Percentiles rank a stretch among this genome's conserved stretches.
These are phyloP conservation scores for Porcisia deanei DNA, from an alignment of 208 protist species.

Conservation along the genomic window DNA sequence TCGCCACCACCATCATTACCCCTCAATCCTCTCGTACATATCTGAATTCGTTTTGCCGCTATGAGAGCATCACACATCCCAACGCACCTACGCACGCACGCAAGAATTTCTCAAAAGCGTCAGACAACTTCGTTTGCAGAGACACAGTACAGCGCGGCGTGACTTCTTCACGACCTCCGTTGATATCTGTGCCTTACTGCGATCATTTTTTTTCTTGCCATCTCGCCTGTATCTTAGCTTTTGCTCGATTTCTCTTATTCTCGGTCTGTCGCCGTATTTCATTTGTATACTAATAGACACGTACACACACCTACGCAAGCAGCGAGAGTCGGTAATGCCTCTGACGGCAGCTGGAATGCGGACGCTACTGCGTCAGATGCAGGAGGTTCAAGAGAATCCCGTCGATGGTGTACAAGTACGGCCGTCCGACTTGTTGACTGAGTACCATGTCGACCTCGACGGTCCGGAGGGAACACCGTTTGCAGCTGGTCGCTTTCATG, in stretches of 20 bases:
- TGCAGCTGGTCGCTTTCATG: constrained; percentile 92
- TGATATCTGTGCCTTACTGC: not conserved
- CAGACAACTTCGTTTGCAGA: not conserved
- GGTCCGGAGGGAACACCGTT: constrained; percentile 97
- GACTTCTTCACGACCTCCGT: not conserved
- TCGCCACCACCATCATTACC: no score
- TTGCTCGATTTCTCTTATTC: not conserved
- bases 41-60: no score
- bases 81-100: not conserved
- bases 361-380: constrained; percentile 82
- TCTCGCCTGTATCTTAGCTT: not conserved
- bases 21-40: no score
- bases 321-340: constrained; percentile 40
- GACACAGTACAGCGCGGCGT: not conserved
- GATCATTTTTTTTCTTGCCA: not conserved
- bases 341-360: constrained; percentile 80
- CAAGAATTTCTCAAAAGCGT: not conserved
- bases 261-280: not conserved
- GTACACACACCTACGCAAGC: not conserved
- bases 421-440: constrained; percentile 89
- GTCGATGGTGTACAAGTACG: constrained; percentile 92
- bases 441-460: constrained; percentile 92
- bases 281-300: not conserved
- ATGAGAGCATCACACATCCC: not conserved
- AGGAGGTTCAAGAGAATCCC: constrained; percentile 70